Percentiles rank a stretch among this genome's conserved stretches.
Conservation (phyloP, 2,329 filamentous ascomycete genomes). For the Xylaria polymorpha region DNA sequence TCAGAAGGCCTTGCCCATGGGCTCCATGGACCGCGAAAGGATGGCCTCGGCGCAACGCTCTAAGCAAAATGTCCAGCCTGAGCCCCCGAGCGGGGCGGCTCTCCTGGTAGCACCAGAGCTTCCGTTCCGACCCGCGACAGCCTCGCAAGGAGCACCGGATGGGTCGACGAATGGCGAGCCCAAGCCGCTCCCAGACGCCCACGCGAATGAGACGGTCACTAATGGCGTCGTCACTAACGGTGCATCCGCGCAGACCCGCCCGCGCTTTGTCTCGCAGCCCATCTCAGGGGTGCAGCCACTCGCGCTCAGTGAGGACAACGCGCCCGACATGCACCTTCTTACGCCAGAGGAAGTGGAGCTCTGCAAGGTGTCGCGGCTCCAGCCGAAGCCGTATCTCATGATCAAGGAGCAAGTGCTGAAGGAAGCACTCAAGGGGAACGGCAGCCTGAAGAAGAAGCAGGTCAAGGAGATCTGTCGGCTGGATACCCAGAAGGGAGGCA, state of each 20-base stretch:
- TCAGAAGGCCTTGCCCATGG: slow-evolving; percentile 76
- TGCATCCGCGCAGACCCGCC: slow-evolving; percentile 57
- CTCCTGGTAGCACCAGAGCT: slow-evolving; percentile 83
- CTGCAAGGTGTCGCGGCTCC: slow-evolving; percentile 83
- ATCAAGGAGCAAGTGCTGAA: slow-evolving; percentile 94
- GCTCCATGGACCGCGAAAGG: slow-evolving; percentile 83
- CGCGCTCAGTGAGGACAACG: slow-evolving; percentile 77
- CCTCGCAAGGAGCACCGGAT: slow-evolving; percentile 45
- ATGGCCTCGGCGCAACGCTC: slow-evolving; percentile 77
- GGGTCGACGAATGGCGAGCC: slow-evolving; percentile 61
- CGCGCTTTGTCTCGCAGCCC: slow-evolving; percentile 65
- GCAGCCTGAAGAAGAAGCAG: slow-evolving; percentile 91
- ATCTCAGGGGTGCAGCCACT: slow-evolving; percentile 73
- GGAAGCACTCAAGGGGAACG: slow-evolving; percentile 89
- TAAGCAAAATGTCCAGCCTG: slow-evolving; percentile 73
- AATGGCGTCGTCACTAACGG: slow-evolving; percentile 56
- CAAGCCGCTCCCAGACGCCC: slow-evolving; percentile 66
- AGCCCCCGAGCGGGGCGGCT: slow-evolving; percentile 79
- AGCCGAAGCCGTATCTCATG: slow-evolving; percentile 93
- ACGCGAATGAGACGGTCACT: slow-evolving; percentile 49
- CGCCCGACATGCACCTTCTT: slow-evolving; percentile 85
- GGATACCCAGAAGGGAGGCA: slow-evolving; percentile 84
- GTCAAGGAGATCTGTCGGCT: slow-evolving; percentile 86
- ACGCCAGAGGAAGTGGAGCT: slow-evolving; percentile 86
- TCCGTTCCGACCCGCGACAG: slow-evolving; percentile 64